Base-by-base conservation (phyloP, 2,329 filamentous ascomycete genomes). In the Metarhizium album region DNA sequence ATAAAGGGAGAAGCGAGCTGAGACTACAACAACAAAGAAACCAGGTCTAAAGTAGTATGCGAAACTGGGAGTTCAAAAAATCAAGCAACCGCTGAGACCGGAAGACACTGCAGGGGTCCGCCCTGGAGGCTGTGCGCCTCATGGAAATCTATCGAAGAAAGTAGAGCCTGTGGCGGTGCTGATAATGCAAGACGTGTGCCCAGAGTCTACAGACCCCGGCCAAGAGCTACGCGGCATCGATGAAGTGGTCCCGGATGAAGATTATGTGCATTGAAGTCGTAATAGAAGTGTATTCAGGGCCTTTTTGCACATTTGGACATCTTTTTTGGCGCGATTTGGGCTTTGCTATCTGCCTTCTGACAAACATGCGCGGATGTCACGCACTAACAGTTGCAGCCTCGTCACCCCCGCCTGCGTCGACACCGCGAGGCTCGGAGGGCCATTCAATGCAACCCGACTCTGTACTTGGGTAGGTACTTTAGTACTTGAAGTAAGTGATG, bases 131-230 rank as follows among this genome's bases (percentile, higher is more conserved):
- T 57, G 57, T 64, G 63, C 66, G 66, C 66, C 67, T 67, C 68
- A 70, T 69, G 67, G 67, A 70, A 70, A 53, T 62, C 60, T 61
- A 65, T 70, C 60, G 67, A 70, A 70, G 66, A 64, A 64, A 49
- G 61, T 69, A 64, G 67, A 70, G 60, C 58, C 54, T 62, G 66
- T 69, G 67, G 66, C 65, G 63, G 65, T 68, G 64, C 63, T 40
- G 52, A 49, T 55, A 53, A 42, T 47, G 55, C 46, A 40, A 40
- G 47, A 52, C 56, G 37, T 40, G 20, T 14, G 1, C 22, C 6
- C 11, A 20, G 11, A 40, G 29, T 3, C n/a, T 14, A n/a, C 14
- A 13, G 16, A 22, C 13, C 13, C 22, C 22, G 11, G 22, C 6
- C 11, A 24, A 43, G 20, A 24, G 20, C 18, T 8, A 16, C 22